Evolutionary conservation across 2,329 filamentous ascomycete species (phyloP).

Genomic region (Colletotrichum simmondsii): DNA sequence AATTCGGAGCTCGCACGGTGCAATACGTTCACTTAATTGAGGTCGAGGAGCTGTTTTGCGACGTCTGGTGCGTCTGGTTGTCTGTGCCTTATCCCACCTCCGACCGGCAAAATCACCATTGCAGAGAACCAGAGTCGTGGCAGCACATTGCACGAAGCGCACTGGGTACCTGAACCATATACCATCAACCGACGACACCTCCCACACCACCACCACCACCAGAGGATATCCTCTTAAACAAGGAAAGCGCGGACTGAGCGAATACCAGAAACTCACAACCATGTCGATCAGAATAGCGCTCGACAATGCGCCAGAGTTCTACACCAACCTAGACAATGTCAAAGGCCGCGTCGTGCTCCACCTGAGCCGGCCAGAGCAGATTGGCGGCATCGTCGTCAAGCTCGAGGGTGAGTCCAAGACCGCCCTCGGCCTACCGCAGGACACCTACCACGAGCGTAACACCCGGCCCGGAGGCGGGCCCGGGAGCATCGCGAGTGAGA

Average conservation of each 20-base stretch:
- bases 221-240: not conserved
- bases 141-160: not conserved
- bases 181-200: not conserved
- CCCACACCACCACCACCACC: not conserved
- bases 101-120: constrained; percentile 1
- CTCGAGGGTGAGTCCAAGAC: constrained; percentile 84
- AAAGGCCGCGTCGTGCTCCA: constrained; percentile 68
- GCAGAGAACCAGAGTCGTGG: not conserved
- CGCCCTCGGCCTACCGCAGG: constrained; percentile 63
- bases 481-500: constrained; percentile 63
- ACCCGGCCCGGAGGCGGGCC: constrained; percentile 49
- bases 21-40: constrained; percentile 11
- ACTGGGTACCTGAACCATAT: not conserved
- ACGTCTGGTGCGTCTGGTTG: not conserved
- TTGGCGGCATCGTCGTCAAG: constrained; percentile 82
- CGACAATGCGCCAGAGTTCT: constrained; percentile 75
- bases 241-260: constrained; percentile 25
- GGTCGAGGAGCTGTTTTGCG: not conserved
- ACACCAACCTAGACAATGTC: constrained; percentile 83
- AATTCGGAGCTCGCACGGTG: constrained; percentile 11
- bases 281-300: constrained; percentile 77
- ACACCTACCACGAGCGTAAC: constrained; percentile 46
- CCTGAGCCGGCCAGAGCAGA: constrained; percentile 73
- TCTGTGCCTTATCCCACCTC: not conserved
- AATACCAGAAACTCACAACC: constrained; percentile 35